Percentiles rank a stretch among this genome's conserved stretches.
Conservation (phyloP, 352 stramenopile genomes). For the Detonula confervacea region DNA sequence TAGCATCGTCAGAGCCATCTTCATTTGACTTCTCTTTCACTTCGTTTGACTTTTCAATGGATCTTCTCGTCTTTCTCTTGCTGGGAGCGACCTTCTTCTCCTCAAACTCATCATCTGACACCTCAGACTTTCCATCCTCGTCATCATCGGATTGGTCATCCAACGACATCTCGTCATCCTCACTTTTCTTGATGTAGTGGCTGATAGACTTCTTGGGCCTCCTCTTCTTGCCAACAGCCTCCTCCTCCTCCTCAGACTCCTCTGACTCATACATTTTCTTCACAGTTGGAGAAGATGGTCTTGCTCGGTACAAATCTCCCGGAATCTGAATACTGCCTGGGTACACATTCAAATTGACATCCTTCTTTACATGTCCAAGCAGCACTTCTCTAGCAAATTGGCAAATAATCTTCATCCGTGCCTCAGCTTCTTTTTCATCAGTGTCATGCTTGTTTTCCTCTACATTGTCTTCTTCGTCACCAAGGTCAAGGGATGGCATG, state of each 20-base stretch:
- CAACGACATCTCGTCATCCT: constrained; percentile 1
- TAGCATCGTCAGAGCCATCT: too few relatives aligned
- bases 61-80: too few relatives aligned
- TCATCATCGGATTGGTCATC: constrained; percentile 12
- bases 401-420: constrained; percentile 72
- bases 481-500: constrained; percentile 32
- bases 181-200: constrained; percentile 25
- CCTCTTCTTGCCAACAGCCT: constrained; percentile 16
- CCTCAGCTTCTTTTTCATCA: constrained; percentile 37
- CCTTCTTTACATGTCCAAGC: constrained; percentile 81
- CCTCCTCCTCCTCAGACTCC: neutral
- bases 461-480: constrained; percentile 24
- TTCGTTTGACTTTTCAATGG: too few relatives aligned
- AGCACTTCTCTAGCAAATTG: constrained; percentile 74
- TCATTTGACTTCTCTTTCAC: too few relatives aligned
- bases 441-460: neutral
- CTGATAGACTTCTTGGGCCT: constrained; percentile 39
- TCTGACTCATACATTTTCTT: constrained; percentile 29
- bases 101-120: too few relatives aligned
- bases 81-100: too few relatives aligned
- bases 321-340: constrained; percentile 75
- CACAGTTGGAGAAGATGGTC: constrained; percentile 15
- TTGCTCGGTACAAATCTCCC: constrained; percentile 58
- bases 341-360: constrained; percentile 79
- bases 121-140: constrained; percentile 11